Conservation (phyloP, 108 stramenopile species). For the Schizochytrium sp. region DNA sequence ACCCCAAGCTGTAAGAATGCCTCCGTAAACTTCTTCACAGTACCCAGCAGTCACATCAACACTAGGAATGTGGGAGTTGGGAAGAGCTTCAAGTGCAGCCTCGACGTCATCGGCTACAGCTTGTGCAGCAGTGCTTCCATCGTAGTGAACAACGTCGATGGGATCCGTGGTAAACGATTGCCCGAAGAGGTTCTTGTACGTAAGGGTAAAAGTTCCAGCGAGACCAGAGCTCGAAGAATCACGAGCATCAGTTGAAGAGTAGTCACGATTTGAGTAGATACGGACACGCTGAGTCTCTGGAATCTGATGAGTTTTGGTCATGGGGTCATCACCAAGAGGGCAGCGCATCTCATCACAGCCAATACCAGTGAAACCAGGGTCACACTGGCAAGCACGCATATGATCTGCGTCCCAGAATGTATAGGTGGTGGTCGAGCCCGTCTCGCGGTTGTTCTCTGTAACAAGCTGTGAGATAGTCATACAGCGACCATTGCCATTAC, state of each 20-base stretch:
- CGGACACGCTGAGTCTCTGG: conserved; percentile 34
- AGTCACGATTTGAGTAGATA: neutral
- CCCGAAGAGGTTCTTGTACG: neutral
- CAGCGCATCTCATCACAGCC: conserved; percentile 78
- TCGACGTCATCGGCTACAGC: neutral
- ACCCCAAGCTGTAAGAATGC: neutral
- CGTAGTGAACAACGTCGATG: neutral
- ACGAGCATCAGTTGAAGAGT: neutral
- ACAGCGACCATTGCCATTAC: conserved; percentile 81
- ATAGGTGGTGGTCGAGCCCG: conserved; percentile 76
- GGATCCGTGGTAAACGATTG: conserved; percentile 26
- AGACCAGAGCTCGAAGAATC: too few relatives aligned
- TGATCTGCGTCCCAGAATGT: conserved; percentile 82
- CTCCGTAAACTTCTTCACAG: neutral
- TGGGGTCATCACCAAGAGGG: conserved; percentile 82
- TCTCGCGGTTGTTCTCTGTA: conserved; percentile 68
- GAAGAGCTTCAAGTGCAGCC: neutral
- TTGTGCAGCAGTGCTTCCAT: neutral
- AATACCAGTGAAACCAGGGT: conserved; percentile 81
- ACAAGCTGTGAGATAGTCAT: conserved; percentile 79
- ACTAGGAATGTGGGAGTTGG: neutral
- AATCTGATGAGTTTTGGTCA: conserved; percentile 58
- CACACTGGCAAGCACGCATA: conserved; percentile 79
- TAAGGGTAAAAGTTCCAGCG: neutral
- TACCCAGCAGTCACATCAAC: conserved; percentile 18